These are phyloP conservation scores for Mucor plumbeus DNA, from an alignment of 371 early-diverging fungal genomes.

Conservation along the genomic window DNA sequence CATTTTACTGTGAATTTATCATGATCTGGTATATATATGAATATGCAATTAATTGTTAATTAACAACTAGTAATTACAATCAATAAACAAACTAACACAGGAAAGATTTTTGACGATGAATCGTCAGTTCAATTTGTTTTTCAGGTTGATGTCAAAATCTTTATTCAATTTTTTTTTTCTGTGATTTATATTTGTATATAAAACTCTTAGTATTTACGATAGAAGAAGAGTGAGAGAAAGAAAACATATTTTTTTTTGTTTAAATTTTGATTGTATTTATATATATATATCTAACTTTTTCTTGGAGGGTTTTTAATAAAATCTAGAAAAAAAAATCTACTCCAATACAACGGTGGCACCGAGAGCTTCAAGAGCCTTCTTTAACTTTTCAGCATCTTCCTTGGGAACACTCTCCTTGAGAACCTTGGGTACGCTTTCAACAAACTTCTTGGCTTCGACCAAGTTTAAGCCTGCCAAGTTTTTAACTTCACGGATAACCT, in stretches of 20 bases:
- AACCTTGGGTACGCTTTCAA: slow-evolving; percentile 95
- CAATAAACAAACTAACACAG: no score
- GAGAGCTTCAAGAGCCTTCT: slow-evolving; percentile 91
- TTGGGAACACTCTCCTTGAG: slow-evolving; percentile 90
- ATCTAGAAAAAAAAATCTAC: slow-evolving; percentile 52
- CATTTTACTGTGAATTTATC: not conserved
- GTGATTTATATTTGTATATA: not conserved
- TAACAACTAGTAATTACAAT: no score
- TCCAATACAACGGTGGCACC: slow-evolving; percentile 94
- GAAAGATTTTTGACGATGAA: not conserved
- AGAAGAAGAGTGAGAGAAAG: not conserved
- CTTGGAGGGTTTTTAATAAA: not conserved
- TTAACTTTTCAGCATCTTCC: slow-evolving; percentile 97
- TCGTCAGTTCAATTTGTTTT: not conserved
- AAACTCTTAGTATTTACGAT: not conserved
- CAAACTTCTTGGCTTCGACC: slow-evolving; percentile 99
- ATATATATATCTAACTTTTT: slow-evolving; percentile 13
- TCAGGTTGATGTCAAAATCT: not conserved
- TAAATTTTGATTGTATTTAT: slow-evolving; percentile 5
- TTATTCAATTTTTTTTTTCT: slow-evolving; percentile 4
- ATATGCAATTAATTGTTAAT: not conserved
- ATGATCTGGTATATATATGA: not conserved
- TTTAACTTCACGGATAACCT: slow-evolving; percentile 98
- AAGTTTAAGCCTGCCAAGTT: slow-evolving; percentile 91
- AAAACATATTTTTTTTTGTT: not conserved